Base-by-base conservation (phyloP, 179 eudicot species). In the Carnegiea gigantea region DNA sequence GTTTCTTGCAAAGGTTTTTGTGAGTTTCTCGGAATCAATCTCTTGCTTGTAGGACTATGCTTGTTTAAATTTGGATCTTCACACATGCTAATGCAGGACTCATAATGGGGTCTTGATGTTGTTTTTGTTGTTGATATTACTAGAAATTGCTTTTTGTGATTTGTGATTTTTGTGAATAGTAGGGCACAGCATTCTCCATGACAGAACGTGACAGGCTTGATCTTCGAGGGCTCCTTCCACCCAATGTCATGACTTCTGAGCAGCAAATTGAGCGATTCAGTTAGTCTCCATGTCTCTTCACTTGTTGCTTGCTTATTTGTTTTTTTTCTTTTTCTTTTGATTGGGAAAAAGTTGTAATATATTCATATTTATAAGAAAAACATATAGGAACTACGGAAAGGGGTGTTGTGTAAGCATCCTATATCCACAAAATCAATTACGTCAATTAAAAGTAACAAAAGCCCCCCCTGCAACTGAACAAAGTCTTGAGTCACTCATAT, bases 101-200 rank as follows among this genome's bases (percentile, higher is more conserved):
- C 62, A 17, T 14, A 5, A 15, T 3, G 14, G 62, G n/a, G n/a
- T 15, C 7, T 57, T 57, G 62, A 57, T 57, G 62, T 18, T 57
- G n/a, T 18, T 57, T 5, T 28, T 57, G 57, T 9, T 74, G 36
- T 36, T 70, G 21, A 46, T 64, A 62, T 49, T 64, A 5, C 9
- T 62, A 20, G 9, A 13, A 26, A 48, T 44, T 73, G 46, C 21
- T 60, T 76, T 82, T 71, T 71, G 40, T 81, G 80, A 79, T 70
- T 40, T 79, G n/a, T 82, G 79, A 65, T 67, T 28, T 85, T 77
- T 75, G 40, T 77, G 71, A 71, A 78, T 86, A 60, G 73, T 81
- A 95, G 99, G 99, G 99, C 65, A 95, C 99, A 26, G 94, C 99
- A 82, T 95, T 95, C 85, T 92, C 99, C 54, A 91, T 94, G 92